Evolutionary conservation across 805 yeast genomes (phyloP).

Genomic region (Schwanniomyces yamadae): DNA sequence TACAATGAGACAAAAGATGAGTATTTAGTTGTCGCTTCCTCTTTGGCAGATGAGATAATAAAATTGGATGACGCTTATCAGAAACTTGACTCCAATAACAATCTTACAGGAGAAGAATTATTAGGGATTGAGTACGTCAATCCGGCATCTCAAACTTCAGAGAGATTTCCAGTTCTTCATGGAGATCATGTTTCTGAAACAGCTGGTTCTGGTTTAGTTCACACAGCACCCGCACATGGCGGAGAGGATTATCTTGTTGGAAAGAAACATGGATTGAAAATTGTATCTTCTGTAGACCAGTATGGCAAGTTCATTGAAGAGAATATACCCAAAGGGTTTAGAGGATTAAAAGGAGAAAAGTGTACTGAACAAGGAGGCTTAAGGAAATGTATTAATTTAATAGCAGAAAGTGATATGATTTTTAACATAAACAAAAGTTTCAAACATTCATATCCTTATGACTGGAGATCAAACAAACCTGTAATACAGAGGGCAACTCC

Average conservation of each 20-base stretch:
- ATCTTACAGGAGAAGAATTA: slow-evolving; percentile 21
- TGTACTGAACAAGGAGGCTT: slow-evolving; percentile 26
- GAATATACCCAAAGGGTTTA: slow-evolving; percentile 44
- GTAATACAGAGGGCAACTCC: slow-evolving; percentile 94
- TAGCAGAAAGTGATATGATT: slow-evolving; percentile 46
- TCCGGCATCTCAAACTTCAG: slow-evolving; percentile 44
- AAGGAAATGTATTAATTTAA: slow-evolving; percentile 53
- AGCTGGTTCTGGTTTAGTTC: slow-evolving; percentile 95
- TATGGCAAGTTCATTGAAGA: slow-evolving; percentile 65
- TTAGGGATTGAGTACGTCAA: slow-evolving; percentile 48
- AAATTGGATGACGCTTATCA: slow-evolving; percentile 22
- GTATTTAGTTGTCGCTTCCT: slow-evolving; percentile 55
- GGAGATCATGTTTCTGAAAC: slow-evolving; percentile 79
- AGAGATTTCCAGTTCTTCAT: slow-evolving; percentile 58
- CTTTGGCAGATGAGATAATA: slow-evolving; percentile 42
- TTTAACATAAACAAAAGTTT: slow-evolving; percentile 49
- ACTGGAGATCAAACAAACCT: slow-evolving; percentile 95
- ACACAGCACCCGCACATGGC: slow-evolving; percentile 98
- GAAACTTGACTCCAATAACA: neutral
- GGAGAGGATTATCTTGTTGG: slow-evolving; percentile 85
- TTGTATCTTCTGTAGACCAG: slow-evolving; percentile 77
- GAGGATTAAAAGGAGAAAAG: slow-evolving; percentile 44
- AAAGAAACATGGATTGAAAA: slow-evolving; percentile 49
- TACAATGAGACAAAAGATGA: slow-evolving; percentile 33
- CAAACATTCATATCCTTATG: slow-evolving; percentile 89